Conservation (phyloP, 2,329 filamentous ascomycete species). For the Neopestalotiopsis rosae region DNA sequence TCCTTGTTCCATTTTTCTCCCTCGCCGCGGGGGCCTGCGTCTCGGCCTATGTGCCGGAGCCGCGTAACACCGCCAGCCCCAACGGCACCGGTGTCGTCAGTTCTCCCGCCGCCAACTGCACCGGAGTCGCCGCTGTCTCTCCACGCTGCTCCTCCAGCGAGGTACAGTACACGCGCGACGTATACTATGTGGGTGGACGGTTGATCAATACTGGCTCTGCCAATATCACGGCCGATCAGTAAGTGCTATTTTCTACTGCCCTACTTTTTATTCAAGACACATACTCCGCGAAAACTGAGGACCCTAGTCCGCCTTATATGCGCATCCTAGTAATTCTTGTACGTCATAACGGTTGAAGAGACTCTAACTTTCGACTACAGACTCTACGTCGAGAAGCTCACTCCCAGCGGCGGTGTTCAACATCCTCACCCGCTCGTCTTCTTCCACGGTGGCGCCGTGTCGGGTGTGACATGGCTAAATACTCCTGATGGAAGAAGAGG, state of each 20-base stretch:
- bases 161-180: slow-evolving; percentile 26
- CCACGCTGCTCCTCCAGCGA: slow-evolving; percentile 19
- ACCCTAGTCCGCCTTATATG: neutral
- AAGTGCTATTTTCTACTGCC: neutral
- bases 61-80: slow-evolving; percentile 4
- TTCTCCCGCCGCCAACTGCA: slow-evolving; percentile 15
- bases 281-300: neutral
- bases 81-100: slow-evolving; percentile 18
- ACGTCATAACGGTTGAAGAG: slow-evolving; percentile 1
- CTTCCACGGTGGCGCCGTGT: slow-evolving; percentile 37
- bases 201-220: slow-evolving; percentile 28
- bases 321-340: neutral
- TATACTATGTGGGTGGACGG: slow-evolving; percentile 37
- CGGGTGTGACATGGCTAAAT: slow-evolving; percentile 40
- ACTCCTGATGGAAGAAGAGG: slow-evolving; percentile 46
- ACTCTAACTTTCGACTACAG: neutral
- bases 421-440: slow-evolving; percentile 36
- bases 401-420: slow-evolving; percentile 26
- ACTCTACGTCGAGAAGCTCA: slow-evolving; percentile 40
- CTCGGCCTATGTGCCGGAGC: neutral
- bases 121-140: slow-evolving; percentile 19
- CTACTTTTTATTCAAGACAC: neutral
- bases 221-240: slow-evolving; percentile 31
- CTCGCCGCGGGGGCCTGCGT: neutral
- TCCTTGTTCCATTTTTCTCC: slow-evolving; percentile 13